Evolutionary conservation across 306 rosid genomes (phyloP).

Genomic region (Astragalus glycyphyllos): DNA sequence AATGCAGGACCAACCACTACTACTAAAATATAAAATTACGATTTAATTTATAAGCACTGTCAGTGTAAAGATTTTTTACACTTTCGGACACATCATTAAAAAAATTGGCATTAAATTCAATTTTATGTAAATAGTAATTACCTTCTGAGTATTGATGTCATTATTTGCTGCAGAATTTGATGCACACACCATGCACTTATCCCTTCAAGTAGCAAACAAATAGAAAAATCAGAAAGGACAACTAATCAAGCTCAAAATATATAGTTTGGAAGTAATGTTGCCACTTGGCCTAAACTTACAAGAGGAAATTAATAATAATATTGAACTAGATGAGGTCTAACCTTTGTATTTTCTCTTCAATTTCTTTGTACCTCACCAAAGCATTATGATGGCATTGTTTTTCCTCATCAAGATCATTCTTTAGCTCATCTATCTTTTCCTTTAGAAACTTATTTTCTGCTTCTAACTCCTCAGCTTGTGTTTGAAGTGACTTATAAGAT

Average conservation of each 20-base stretch:
- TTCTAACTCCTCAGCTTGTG: constrained; percentile 66
- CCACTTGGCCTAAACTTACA: constrained; percentile 14
- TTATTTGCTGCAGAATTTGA: constrained; percentile 35
- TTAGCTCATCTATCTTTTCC: constrained; percentile 62
- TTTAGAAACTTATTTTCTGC: constrained; percentile 63
- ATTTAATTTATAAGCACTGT: too few relatives aligned
- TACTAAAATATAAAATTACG: not conserved
- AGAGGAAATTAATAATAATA: not conserved
- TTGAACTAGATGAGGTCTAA: constrained; percentile 41
- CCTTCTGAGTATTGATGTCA: constrained; percentile 44
- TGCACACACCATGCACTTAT: constrained; percentile 41
- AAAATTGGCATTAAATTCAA: too few relatives aligned
- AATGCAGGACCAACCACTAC: not conserved
- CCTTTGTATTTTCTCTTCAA: constrained; percentile 75
- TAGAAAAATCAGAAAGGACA: constrained; percentile 42
- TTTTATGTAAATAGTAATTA: constrained; percentile 4
- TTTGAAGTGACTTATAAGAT: constrained; percentile 81
- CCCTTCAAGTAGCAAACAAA: constrained; percentile 43
- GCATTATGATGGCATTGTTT: constrained; percentile 65
- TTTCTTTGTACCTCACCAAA: constrained; percentile 65
- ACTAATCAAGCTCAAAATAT: constrained; percentile 22
- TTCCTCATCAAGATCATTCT: constrained; percentile 69
- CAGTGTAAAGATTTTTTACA: too few relatives aligned
- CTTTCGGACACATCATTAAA: too few relatives aligned
- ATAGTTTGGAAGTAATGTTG: constrained; percentile 10